Conservation (phyloP, 1,284 basidiomycete genomes). For the Trametes pubescens region DNA sequence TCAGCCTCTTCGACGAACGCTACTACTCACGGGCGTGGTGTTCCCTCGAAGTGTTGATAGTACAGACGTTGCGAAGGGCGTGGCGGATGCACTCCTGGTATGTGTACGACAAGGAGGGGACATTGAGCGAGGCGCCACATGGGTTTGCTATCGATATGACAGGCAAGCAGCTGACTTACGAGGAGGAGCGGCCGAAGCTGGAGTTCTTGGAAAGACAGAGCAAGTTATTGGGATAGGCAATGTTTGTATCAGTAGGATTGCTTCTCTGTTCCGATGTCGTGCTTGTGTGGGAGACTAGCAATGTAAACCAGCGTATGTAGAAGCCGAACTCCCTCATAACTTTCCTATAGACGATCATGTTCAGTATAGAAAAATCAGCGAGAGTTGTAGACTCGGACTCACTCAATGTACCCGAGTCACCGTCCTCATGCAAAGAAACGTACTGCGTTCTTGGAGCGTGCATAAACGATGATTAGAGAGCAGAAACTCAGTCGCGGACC, state of each 20-base stretch:
- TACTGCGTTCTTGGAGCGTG: no score
- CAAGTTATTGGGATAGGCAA: neutral
- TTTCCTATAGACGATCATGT: no score
- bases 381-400: no score
- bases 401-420: no score
- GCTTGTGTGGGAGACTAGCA: no score
- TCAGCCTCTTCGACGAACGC: slow-evolving; percentile 8
- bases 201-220: slow-evolving; percentile 4
- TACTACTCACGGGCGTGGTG: slow-evolving; percentile 17
- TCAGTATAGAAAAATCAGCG: no score
- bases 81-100: slow-evolving; percentile 9
- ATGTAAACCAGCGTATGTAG: no score
- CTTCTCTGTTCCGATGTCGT: no score
- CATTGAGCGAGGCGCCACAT: neutral
- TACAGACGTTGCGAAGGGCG: slow-evolving; percentile 1
- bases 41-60: slow-evolving; percentile 7
- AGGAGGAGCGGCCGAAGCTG: slow-evolving; percentile 6
- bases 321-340: no score
- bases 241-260: no score
- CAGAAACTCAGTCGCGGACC: neutral
- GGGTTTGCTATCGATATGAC: neutral
- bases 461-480: neutral
- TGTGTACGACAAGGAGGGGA: neutral
- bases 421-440: no score
- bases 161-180: neutral